Conservation (phyloP, 2,329 filamentous ascomycete species). For the Mollisia scopiformis region DNA sequence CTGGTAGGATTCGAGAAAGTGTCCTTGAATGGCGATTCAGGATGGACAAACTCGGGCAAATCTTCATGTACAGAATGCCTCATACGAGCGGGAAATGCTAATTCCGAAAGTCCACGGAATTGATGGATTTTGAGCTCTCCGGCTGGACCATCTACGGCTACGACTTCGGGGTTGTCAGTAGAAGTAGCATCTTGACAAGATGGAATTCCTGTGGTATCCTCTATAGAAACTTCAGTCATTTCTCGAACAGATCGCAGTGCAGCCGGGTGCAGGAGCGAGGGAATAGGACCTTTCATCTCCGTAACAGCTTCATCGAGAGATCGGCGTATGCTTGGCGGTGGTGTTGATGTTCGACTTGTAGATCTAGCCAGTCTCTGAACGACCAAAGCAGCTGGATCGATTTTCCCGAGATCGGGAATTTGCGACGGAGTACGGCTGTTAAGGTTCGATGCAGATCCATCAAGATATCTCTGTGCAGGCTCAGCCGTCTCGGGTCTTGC, state of each 20-base stretch:
- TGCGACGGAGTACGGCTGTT: background rate
- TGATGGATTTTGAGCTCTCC: background rate
- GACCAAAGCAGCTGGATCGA: background rate
- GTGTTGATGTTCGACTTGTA: background rate
- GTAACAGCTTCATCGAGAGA: background rate
- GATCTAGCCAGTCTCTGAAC: background rate
- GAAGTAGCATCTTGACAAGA: background rate
- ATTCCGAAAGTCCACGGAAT: background rate
- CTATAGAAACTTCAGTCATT: background rate
- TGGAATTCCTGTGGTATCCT: background rate
- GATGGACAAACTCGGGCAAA: constrained; percentile 5
- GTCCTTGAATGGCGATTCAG: constrained; percentile 11
- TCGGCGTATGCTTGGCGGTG: background rate
- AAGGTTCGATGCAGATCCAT: background rate
- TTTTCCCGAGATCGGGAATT: background rate
- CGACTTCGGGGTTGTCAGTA: background rate
- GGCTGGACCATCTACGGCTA: background rate
- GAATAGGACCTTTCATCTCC: background rate
- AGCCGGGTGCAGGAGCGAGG: background rate
- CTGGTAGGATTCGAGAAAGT: constrained; percentile 1
- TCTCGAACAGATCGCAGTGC: background rate
- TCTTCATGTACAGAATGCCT: background rate
- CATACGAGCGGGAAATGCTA: background rate
- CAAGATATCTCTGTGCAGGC: background rate
- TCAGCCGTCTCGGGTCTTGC: background rate